phyloP scores from a whole-genome alignment of 306 rosid genomes.

The Lablab purpureus region DNA sequence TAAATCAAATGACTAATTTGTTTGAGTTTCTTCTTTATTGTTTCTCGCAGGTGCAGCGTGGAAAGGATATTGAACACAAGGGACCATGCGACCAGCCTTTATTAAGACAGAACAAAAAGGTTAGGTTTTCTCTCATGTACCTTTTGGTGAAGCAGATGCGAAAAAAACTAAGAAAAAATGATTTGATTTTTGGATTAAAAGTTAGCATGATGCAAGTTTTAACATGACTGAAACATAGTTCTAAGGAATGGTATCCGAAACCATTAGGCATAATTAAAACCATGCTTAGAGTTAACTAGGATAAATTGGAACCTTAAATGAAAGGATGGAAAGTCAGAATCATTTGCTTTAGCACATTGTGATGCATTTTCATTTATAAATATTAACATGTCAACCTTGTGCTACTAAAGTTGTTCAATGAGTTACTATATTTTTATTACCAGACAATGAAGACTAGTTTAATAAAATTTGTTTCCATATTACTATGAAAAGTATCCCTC shows the following conservation, averaged over 20 bases:
- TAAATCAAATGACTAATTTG: slow-evolving; percentile 18
- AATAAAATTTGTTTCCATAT: slow-evolving; percentile 6
- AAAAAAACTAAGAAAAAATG: slow-evolving; percentile 28
- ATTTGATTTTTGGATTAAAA: slow-evolving; percentile 23
- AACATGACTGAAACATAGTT: slow-evolving; percentile 24
- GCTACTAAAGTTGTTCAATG: neutral
- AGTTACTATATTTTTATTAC: slow-evolving; percentile 14
- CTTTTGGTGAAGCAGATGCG: slow-evolving; percentile 17
- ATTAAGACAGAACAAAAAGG: slow-evolving; percentile 83
- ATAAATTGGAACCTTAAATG: slow-evolving; percentile 12
- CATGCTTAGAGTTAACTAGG: slow-evolving; percentile 24
- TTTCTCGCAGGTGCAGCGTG: slow-evolving; percentile 56
- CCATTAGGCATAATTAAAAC: neutral
- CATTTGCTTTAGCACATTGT: slow-evolving; percentile 16
- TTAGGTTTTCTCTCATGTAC: slow-evolving; percentile 26
- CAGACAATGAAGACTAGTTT: slow-evolving; percentile 4
- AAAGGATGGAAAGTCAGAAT: neutral
- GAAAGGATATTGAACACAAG: slow-evolving; percentile 51
- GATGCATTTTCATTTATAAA: neutral
- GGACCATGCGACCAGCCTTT: slow-evolving; percentile 59
- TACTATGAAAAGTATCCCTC: neutral
- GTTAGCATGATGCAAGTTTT: neutral
- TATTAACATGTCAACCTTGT: slow-evolving; percentile 17
- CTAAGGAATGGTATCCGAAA: slow-evolving; percentile 17
- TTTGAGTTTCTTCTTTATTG: slow-evolving; percentile 40